Conservation (phyloP, 225 moss, liverwort and hornwort species). For the Takakia lepidozioides region DNA sequence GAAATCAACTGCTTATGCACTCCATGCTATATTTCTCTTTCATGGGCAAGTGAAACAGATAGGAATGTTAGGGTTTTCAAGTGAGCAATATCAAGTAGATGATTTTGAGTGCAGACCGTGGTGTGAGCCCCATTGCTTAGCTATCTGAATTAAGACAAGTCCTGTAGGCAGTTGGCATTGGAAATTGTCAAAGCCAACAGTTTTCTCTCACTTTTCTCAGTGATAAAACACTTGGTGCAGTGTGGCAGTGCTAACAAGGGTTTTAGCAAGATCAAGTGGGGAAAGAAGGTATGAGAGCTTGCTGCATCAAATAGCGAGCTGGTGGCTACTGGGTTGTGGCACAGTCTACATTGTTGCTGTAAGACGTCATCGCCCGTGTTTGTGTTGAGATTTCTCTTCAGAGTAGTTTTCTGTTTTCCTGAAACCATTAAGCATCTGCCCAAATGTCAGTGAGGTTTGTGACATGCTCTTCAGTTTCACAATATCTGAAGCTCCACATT, state of each 20-base stretch:
- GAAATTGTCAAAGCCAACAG: no score
- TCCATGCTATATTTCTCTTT: not conserved
- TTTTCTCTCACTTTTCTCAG: not conserved
- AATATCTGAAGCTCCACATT: no score
- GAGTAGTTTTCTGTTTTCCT: not conserved
- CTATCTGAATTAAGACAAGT: not conserved
- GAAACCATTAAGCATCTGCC: no score
- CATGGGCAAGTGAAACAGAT: no score
- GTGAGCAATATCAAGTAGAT: no score
- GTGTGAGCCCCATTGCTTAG: no score
- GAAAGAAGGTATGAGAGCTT: conserved; percentile 51
- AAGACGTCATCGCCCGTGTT: conserved; percentile 9
- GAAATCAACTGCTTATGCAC: not conserved
- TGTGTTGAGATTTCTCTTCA: not conserved
- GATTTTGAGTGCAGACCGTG: no score
- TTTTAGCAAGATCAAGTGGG: conserved; percentile 57
- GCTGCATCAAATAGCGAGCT: conserved; percentile 70
- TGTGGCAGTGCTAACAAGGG: conserved; percentile 84
- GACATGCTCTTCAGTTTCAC: no score
- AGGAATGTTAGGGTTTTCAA: no score
- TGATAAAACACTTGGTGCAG: conserved; percentile 31
- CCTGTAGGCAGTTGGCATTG: not conserved
- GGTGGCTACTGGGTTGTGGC: conserved; percentile 70
- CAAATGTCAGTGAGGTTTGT: no score
- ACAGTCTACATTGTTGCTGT: conserved; percentile 64